phyloP scores from a whole-genome alignment of 176 grass and related monocot genomes.

The Raddia guianensis region DNA sequence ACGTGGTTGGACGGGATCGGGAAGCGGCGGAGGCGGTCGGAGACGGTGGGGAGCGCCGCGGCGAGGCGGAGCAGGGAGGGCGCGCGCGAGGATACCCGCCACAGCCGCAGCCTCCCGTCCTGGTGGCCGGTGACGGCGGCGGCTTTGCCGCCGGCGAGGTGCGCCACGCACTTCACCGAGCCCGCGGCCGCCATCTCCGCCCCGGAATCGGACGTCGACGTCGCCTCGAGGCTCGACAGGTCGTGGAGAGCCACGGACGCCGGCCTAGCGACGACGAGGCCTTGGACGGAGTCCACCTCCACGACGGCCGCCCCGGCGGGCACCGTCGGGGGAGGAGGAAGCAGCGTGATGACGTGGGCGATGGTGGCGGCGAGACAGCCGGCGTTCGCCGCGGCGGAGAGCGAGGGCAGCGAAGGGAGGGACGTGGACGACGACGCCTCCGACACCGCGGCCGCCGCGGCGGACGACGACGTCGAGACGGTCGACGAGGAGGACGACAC shows the following conservation, averaged over 20 bases:
- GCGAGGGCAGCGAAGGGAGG: slow-evolving; percentile 59
- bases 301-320: slow-evolving; percentile 19
- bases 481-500: slow-evolving; percentile 48
- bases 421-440: slow-evolving; percentile 65
- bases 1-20: slow-evolving; percentile 83
- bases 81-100: slow-evolving; percentile 46
- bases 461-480: slow-evolving; percentile 43
- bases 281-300: neutral
- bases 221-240: slow-evolving; percentile 41
- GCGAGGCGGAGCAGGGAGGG: slow-evolving; percentile 51
- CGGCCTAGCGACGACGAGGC: slow-evolving; percentile 45
- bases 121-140: slow-evolving; percentile 72
- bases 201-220: slow-evolving; percentile 37
- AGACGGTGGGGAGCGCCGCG: slow-evolving; percentile 67
- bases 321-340: slow-evolving; percentile 7
- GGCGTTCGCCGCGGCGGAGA: slow-evolving; percentile 5
- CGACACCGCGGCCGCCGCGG: slow-evolving; percentile 43
- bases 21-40: slow-evolving; percentile 72
- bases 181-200: slow-evolving; percentile 39
- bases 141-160: slow-evolving; percentile 30
- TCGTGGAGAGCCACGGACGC: slow-evolving; percentile 44
- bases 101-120: slow-evolving; percentile 72
- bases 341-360: slow-evolving; percentile 49
- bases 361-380: slow-evolving; percentile 26
- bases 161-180: slow-evolving; percentile 62